Base-by-base conservation (phyloP, 768 basidiomycete species). In the Exidia glandulosa region DNA sequence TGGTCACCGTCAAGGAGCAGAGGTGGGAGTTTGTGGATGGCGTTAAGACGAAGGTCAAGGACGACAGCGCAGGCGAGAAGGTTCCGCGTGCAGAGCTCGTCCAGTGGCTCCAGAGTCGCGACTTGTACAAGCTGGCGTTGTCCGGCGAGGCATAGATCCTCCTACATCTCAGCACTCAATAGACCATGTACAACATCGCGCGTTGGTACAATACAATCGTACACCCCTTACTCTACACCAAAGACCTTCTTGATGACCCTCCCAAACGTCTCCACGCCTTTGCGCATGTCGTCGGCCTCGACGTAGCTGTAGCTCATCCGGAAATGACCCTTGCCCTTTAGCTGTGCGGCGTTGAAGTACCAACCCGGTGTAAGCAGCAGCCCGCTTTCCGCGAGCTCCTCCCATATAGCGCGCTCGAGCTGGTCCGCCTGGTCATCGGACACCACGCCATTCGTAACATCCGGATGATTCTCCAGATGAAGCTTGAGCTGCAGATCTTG, bases 1-100 rank as follows among this genome's bases (percentile, higher is more conserved):
- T 88, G 37, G 92, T 96, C 32, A 82, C 85, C 37, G 89, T 99
- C 60, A 97, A 97, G 75, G 87, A 94, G 71, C 95, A 98, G 71
- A 80, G 73, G 57, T 91, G 89, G 89, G 81, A 88, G 66, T 66
- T 88, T 27, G 77, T 83, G 13, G 83, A 85, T 36, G 88, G 87
- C 41, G 80, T 82, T n/a, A 65, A 64, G 16, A 73, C 75, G 54
- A 81, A 81, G 66, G 79, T 82, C 33, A 75, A 76, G 19, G 82
- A 85, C 60, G 83, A 84, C 67, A 27, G 30, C 27, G 14, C 14
- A 13, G 90, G 89, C 0, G 77, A 77, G 25, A 78, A 83, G 66
- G 82, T 93, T 30, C 77, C 76, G 70, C 76, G 88, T 37, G 73
- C 70, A 3, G 82, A 84, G 60, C 74, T 91, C 58, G 75, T 87